Base-by-base conservation (phyloP, 2,329 filamentous ascomycete genomes). In the Pestalotiopsis sp. region DNA sequence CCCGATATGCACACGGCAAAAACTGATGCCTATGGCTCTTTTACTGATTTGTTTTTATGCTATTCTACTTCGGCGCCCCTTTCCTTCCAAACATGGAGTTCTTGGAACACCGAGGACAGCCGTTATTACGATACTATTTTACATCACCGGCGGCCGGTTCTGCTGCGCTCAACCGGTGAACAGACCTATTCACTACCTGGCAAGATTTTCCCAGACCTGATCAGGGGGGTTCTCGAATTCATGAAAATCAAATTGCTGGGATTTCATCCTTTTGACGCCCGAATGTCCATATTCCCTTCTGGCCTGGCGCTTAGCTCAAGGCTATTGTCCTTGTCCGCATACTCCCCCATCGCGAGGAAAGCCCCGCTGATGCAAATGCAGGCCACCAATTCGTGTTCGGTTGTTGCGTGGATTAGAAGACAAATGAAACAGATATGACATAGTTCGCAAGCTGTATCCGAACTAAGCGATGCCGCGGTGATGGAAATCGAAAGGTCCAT, bases 241-340 rank as follows among this genome's bases (percentile, higher is more conserved):
- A 65, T 26, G 30, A 24, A 52, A 65, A 63, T 44, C 60, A 63
- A 39, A 35, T 52, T 63, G 38, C 17, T 24, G 35, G 56, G 56
- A 57, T 64, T 56, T 64, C 44, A 38, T 52, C 59, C 39, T 24
- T 48, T 48, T 52, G 62, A 58, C 67, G 64, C 67, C 67, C 65
- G 52, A 68, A 66, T 64, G 64, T 66, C 67, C 67, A 60, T 64
- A 40, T 66, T 35, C 48, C 60, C 67, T 38, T 65, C 56, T 26
- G 20, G 44, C 14, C 22, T 30, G 20, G 30, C 39, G 17, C 59
- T 22, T 14, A 35, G 30, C 35, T 20, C 40, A 57, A 65, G 24
- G 48, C n/a, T 24, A 14, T 22, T n/a, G 17, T 35, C 44, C 44
- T 55, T 55, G 44, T 35, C 24, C 40, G 30, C 24, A 56, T 57